phyloP scores from a whole-genome alignment of 371 early-diverging fungal genomes.

The Rhizopus arrhizus region DNA sequence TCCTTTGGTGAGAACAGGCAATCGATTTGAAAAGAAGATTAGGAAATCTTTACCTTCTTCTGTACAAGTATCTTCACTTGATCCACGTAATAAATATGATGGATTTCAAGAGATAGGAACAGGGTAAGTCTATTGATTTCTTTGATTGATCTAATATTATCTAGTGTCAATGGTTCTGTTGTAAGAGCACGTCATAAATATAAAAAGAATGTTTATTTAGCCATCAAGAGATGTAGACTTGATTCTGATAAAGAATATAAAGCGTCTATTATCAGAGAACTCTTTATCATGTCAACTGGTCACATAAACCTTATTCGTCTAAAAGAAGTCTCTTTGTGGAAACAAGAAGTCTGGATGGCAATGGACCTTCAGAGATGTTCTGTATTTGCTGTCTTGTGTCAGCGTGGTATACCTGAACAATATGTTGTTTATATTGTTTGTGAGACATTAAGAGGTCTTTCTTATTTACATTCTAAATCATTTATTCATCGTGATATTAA shows the following conservation, averaged over 20 bases:
- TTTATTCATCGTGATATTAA: constrained; percentile 98
- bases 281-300: constrained; percentile 56
- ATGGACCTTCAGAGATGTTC: constrained; percentile 56
- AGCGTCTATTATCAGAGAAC: constrained; percentile 53
- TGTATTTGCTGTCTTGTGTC: constrained; percentile 55
- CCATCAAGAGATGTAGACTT: constrained; percentile 54
- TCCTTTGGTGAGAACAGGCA: constrained; percentile 41
- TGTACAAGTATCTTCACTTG: constrained; percentile 39
- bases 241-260: constrained; percentile 57
- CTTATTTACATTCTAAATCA: constrained; percentile 90
- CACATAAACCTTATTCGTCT: constrained; percentile 50
- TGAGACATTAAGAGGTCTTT: constrained; percentile 71
- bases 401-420: constrained; percentile 57
- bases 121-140: constrained; percentile 33
- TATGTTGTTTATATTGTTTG: constrained; percentile 50
- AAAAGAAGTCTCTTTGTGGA: constrained; percentile 54
- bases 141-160: constrained; percentile 4
- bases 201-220: constrained; percentile 49
- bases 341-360: constrained; percentile 60
- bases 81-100: constrained; percentile 49
- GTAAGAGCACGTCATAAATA: constrained; percentile 49
- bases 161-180: constrained; percentile 57
- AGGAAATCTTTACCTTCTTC: constrained; percentile 48
- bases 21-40: constrained; percentile 44
- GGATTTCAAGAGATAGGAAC: constrained; percentile 56